Evolutionary conservation across 805 yeast genomes (phyloP).

Genomic region (Groenewaldozyma tartarivorans): DNA sequence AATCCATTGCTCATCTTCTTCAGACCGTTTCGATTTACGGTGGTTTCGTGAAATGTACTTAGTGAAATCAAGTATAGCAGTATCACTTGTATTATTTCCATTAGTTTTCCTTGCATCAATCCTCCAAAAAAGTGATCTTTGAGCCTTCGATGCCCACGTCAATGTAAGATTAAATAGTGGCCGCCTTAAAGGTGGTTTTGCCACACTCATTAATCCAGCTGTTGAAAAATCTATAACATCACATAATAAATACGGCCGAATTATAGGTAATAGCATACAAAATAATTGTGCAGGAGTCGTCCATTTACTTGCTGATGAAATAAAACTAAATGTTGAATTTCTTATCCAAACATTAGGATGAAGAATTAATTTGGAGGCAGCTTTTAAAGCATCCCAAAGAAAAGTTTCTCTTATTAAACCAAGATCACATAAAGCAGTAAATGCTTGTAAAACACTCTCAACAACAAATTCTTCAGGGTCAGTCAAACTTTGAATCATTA

Average conservation of each 20-base stretch:
- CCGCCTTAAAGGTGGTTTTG: slow-evolving; percentile 58
- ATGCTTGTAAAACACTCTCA: slow-evolving; percentile 51
- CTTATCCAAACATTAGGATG: slow-evolving; percentile 88
- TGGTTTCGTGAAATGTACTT: neutral
- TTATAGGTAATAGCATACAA: slow-evolving; percentile 73
- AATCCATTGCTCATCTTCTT: slow-evolving; percentile 42
- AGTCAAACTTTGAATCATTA: slow-evolving; percentile 69
- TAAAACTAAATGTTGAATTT: slow-evolving; percentile 52
- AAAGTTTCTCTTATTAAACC: slow-evolving; percentile 45
- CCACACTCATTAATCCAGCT: slow-evolving; percentile 55
- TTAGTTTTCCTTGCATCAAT: neutral
- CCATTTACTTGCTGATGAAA: slow-evolving; percentile 52
- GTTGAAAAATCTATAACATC: slow-evolving; percentile 64
- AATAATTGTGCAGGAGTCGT: slow-evolving; percentile 69
- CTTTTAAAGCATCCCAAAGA: slow-evolving; percentile 45
- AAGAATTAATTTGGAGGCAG: slow-evolving; percentile 47
- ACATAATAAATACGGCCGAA: slow-evolving; percentile 65
- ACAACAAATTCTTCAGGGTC: slow-evolving; percentile 82
- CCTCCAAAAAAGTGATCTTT: slow-evolving; percentile 76
- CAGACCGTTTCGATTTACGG: slow-evolving; percentile 10
- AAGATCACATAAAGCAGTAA: slow-evolving; percentile 45
- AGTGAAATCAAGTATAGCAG: neutral
- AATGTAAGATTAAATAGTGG: slow-evolving; percentile 53
- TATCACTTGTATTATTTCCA: neutral
- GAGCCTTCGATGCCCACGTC: slow-evolving; percentile 62